These are phyloP conservation scores for Eucalyptus cloeziana DNA, from an alignment of 345 rosid species.

Conservation along the genomic window DNA sequence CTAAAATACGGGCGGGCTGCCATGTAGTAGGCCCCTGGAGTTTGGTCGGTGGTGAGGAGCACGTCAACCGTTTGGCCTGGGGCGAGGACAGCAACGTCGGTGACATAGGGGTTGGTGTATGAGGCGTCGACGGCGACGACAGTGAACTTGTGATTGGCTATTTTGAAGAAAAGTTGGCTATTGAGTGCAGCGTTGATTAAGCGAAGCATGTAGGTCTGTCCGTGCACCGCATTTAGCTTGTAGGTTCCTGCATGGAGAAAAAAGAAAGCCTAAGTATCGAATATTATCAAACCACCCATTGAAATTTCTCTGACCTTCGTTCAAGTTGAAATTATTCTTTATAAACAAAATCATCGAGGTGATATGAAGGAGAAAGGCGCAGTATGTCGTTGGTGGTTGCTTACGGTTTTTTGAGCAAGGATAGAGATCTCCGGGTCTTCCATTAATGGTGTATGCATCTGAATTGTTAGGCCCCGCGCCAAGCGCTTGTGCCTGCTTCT, in stretches of 20 bases:
- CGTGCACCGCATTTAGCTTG: neutral
- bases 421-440: constrained; percentile 72
- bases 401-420: constrained; percentile 57
- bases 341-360: neutral
- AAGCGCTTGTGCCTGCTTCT: constrained; percentile 30
- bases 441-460: constrained; percentile 77
- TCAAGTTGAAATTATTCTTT: neutral
- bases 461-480: constrained; percentile 51
- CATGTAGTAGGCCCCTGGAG: neutral
- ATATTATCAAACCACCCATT: neutral
- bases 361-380: neutral
- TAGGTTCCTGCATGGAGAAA: neutral
- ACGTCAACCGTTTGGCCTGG: constrained; percentile 11
- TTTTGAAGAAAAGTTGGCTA: neutral
- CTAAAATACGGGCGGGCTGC: neutral
- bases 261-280: neutral
- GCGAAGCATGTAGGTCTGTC: constrained; percentile 2
- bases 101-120: constrained; percentile 1
- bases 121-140: constrained; percentile 5
- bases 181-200: constrained; percentile 3
- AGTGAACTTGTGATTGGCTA: constrained; percentile 2
- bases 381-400: neutral
- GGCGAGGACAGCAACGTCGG: neutral
- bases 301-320: neutral
- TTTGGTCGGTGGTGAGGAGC: constrained; percentile 3